Conservation (phyloP, 1,284 basidiomycete species). For the Coniferiporia sulphurascens region DNA sequence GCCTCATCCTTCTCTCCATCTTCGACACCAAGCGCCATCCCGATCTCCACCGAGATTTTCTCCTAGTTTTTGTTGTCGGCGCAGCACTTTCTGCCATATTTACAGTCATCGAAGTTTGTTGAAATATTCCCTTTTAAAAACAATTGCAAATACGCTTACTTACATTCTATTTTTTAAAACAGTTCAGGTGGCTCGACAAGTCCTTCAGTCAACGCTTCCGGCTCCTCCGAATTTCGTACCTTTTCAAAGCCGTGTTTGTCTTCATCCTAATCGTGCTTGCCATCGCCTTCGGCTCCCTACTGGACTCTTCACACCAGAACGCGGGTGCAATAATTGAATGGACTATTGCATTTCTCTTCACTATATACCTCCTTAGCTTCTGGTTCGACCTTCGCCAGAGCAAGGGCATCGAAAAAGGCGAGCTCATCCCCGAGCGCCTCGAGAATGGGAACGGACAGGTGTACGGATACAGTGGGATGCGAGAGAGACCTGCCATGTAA, state of each 20-base stretch:
- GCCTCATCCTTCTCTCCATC: constrained; percentile 48
- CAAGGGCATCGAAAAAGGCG: constrained; percentile 38
- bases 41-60: constrained; percentile 49
- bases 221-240: constrained; percentile 52
- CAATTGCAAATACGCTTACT: neutral
- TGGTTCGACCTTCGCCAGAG: constrained; percentile 58
- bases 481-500: neutral
- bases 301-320: constrained; percentile 41
- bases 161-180: neutral
- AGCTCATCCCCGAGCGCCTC: constrained; percentile 20
- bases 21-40: constrained; percentile 58
- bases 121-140: neutral
- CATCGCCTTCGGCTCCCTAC: constrained; percentile 52
- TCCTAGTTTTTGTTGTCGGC: constrained; percentile 60
- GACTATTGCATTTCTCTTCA: constrained; percentile 66
- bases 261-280: constrained; percentile 51
- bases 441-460: neutral
- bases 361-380: constrained; percentile 65
- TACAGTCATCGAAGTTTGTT: constrained; percentile 58
- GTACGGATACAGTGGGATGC: neutral
- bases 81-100: constrained; percentile 66
- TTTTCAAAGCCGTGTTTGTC: constrained; percentile 57
- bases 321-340: constrained; percentile 66
- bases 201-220: constrained; percentile 40
- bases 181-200: constrained; percentile 63